Percentiles rank a stretch among this genome's conserved stretches.
These are phyloP conservation scores for Climacium dendroides DNA, from an alignment of 225 moss, liverwort and hornwort genomes.

Conservation along the genomic window DNA sequence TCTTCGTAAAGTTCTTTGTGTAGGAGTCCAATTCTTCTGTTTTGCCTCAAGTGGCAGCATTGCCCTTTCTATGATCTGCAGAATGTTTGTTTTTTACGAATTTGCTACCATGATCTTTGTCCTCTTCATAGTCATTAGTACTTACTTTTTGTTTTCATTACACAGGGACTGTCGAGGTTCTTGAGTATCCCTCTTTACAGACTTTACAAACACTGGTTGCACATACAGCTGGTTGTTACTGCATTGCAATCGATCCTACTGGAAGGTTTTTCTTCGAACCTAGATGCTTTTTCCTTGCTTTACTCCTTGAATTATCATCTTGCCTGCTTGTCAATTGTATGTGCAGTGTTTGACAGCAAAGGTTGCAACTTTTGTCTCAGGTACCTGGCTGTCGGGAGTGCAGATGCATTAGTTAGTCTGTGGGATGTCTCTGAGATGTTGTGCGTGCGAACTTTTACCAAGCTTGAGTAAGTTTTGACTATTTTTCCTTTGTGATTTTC, in stretches of 20 bases:
- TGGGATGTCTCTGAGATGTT: constrained; percentile 99
- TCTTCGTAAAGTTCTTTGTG: background rate
- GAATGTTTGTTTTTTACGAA: background rate
- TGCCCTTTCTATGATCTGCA: background rate
- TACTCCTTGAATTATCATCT: background rate
- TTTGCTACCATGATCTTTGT: background rate
- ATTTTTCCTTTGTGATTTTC: background rate
- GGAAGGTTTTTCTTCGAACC: constrained; percentile 53
- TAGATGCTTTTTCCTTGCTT: background rate
- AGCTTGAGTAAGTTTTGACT: constrained; percentile 66
- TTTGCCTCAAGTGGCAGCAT: background rate
- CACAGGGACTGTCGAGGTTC: constrained; percentile 86
- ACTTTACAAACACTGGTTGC: constrained; percentile 86
- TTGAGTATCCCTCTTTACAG: constrained; percentile 91
- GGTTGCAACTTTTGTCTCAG: constrained; percentile 26
- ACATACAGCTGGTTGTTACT: constrained; percentile 96
- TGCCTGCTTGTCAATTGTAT: background rate
- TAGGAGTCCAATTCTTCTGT: background rate
- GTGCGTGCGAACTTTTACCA: constrained; percentile 94
- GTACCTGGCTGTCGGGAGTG: constrained; percentile 96
- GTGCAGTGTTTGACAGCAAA: background rate
- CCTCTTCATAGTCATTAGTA: background rate
- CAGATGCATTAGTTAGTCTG: constrained; percentile 95
- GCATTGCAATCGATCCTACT: constrained; percentile 97
- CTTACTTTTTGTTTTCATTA: background rate